These are phyloP conservation scores for Candida quercuum DNA, from an alignment of 805 yeast genomes.

Conservation along the genomic window DNA sequence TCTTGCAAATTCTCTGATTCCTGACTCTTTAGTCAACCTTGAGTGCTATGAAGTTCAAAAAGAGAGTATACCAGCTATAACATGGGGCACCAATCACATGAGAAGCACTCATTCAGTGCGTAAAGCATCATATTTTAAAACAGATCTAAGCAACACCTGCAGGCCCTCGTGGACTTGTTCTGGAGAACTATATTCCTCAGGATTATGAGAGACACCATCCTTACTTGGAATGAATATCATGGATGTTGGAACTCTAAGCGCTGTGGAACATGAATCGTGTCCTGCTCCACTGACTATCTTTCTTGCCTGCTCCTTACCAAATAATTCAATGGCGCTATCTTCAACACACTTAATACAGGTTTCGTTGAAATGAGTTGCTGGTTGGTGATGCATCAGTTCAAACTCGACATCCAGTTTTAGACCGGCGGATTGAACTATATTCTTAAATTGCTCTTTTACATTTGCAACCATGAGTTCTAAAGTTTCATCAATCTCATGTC, in stretches of 20 bases:
- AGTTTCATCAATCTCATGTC: slow-evolving; percentile 46
- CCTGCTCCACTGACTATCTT: slow-evolving; percentile 66
- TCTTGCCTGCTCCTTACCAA: slow-evolving; percentile 37
- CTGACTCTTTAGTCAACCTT: too few relatives aligned
- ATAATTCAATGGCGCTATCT: slow-evolving; percentile 44
- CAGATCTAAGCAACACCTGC: slow-evolving; percentile 47
- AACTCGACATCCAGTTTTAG: slow-evolving; percentile 33
- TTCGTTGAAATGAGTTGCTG: slow-evolving; percentile 54
- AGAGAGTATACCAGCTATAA: too few relatives aligned
- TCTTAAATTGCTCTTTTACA: slow-evolving; percentile 31
- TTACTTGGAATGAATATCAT: slow-evolving; percentile 70
- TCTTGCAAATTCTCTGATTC: too few relatives aligned
- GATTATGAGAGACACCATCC: slow-evolving; percentile 65
- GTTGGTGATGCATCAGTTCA: slow-evolving; percentile 42
- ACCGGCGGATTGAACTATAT: slow-evolving; percentile 28
- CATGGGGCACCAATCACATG: too few relatives aligned
- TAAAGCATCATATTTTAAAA: slow-evolving; percentile 32
- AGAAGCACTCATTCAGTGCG: background rate
- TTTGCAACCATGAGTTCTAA: slow-evolving; percentile 33
- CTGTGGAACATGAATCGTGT: slow-evolving; percentile 64
- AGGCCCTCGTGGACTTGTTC: slow-evolving; percentile 61
- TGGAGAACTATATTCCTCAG: slow-evolving; percentile 59
- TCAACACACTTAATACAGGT: slow-evolving; percentile 46
- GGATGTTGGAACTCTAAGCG: slow-evolving; percentile 55
- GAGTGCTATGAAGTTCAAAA: too few relatives aligned